Conservation (phyloP, 805 yeast genomes). For the Candida peoriensis region DNA sequence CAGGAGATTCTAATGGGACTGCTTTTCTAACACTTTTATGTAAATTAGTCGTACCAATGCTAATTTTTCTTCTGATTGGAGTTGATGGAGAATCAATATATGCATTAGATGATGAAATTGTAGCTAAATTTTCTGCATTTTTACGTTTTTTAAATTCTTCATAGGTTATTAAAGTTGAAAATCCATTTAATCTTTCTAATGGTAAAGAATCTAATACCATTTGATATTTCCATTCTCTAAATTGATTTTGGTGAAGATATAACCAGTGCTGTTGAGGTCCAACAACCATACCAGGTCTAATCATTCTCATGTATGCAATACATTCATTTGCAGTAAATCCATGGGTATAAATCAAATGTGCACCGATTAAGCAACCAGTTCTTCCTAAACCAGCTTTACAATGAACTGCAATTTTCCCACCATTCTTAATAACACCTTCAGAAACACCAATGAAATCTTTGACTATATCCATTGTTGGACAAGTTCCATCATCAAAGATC, state of each 20-base stretch:
- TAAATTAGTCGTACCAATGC: conserved; percentile 63
- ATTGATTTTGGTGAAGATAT: conserved; percentile 91
- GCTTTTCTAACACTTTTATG: conserved; percentile 64
- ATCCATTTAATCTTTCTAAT: conserved; percentile 61
- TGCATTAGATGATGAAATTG: not conserved
- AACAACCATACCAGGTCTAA: conserved; percentile 99
- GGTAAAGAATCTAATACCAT: conserved; percentile 73
- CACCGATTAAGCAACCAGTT: conserved; percentile 97
- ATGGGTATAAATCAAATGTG: conserved; percentile 91
- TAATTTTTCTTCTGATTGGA: conserved; percentile 66
- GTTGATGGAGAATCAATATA: conserved; percentile 49
- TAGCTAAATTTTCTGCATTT: conserved; percentile 23
- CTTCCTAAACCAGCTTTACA: conserved; percentile 98
- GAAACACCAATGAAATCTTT: conserved; percentile 93
- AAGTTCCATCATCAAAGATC: conserved; percentile 97
- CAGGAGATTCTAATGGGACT: conserved; percentile 91
- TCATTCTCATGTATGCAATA: conserved; percentile 92
- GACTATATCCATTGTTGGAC: conserved; percentile 92
- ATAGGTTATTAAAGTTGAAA: conserved; percentile 54
- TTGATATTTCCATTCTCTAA: conserved; percentile 93
- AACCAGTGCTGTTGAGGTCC: conserved; percentile 99
- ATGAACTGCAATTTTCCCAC: conserved; percentile 97
- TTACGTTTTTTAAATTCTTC: conserved; percentile 57
- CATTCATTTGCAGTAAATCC: conserved; percentile 97
- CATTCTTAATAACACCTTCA: conserved; percentile 76